phyloP scores from a whole-genome alignment of 768 basidiomycete genomes.

The Tubosaeta sp. region DNA sequence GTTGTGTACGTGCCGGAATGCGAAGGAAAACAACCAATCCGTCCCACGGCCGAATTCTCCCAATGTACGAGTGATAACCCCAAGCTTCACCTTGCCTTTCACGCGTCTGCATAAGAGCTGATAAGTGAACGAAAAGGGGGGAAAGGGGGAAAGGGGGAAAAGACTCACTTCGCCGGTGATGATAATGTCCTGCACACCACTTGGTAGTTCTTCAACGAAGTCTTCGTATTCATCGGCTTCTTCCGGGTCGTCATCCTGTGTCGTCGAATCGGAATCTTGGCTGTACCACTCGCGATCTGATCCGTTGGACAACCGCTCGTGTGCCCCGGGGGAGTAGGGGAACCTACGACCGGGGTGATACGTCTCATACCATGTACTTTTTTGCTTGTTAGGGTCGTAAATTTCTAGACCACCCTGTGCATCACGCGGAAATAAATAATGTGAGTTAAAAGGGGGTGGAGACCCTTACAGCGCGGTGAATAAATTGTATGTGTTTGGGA shows the following conservation, averaged over 20 bases:
- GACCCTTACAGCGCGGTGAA: conserved; percentile 32
- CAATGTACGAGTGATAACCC: conserved; percentile 44
- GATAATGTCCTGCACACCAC: conserved; percentile 48
- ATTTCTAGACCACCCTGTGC: conserved; percentile 40
- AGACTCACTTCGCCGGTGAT: conserved; percentile 46
- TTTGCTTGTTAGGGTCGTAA: conserved; percentile 37
- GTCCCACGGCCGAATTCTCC: conserved; percentile 51
- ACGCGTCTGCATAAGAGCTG: conserved; percentile 32
- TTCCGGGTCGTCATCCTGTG: conserved; percentile 24
- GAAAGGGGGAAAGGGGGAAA: neutral
- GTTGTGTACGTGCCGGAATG: conserved; percentile 37
- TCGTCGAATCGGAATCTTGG: conserved; percentile 17
- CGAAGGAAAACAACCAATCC: conserved; percentile 45
- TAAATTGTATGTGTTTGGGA: conserved; percentile 35
- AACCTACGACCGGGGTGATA: conserved; percentile 36
- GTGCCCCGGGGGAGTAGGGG: conserved; percentile 35
- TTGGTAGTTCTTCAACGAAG: conserved; percentile 33
- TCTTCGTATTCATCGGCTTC: conserved; percentile 36
- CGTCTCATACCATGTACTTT: conserved; percentile 43
- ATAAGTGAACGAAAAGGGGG: neutral
- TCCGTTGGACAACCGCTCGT: conserved; percentile 22
- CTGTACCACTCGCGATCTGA: conserved; percentile 21
- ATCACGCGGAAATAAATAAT: conserved; percentile 10
- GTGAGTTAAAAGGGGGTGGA: neutral
- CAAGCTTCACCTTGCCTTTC: conserved; percentile 44